These are phyloP conservation scores for Mrakia gelida DNA, from an alignment of 768 basidiomycete species.

Conservation along the genomic window DNA sequence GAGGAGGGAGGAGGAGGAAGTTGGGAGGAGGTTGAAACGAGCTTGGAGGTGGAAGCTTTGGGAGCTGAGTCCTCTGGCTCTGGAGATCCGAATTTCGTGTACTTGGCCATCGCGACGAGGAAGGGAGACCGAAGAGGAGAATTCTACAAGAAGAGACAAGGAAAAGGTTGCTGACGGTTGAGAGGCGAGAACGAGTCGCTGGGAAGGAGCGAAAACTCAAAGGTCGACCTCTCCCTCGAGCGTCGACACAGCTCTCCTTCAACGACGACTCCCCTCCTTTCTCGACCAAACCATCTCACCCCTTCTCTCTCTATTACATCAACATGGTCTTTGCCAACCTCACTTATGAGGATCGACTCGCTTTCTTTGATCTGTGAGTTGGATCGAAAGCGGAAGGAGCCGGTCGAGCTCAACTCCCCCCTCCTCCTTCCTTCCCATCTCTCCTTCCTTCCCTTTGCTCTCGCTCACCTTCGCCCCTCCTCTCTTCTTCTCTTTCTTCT, in stretches of 20 bases:
- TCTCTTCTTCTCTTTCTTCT: background rate
- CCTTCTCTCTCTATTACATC: background rate
- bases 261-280: background rate
- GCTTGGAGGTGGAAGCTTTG: slow-evolving; percentile 18
- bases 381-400: background rate
- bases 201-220: background rate
- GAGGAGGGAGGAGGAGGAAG: background rate
- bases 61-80: background rate
- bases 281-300: background rate
- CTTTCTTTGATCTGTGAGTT: slow-evolving; percentile 29
- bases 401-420: background rate
- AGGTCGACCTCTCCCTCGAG: background rate
- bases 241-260: background rate
- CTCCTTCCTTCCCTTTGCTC: background rate
- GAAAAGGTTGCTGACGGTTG: background rate
- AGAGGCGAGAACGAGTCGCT: background rate
- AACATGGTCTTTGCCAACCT: slow-evolving; percentile 24
- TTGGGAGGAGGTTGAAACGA: background rate
- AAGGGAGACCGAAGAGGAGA: too few species aligned
- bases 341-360: slow-evolving; percentile 15
- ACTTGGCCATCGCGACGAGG: background rate
- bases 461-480: background rate
- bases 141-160: background rate
- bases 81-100: slow-evolving; percentile 11
- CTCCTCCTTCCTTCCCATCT: background rate